A percentile compares a stretch with the other conserved stretches of the same genome.
Conservation (phyloP, 208 protist genomes). For the Crithidia mellificae region DNA sequence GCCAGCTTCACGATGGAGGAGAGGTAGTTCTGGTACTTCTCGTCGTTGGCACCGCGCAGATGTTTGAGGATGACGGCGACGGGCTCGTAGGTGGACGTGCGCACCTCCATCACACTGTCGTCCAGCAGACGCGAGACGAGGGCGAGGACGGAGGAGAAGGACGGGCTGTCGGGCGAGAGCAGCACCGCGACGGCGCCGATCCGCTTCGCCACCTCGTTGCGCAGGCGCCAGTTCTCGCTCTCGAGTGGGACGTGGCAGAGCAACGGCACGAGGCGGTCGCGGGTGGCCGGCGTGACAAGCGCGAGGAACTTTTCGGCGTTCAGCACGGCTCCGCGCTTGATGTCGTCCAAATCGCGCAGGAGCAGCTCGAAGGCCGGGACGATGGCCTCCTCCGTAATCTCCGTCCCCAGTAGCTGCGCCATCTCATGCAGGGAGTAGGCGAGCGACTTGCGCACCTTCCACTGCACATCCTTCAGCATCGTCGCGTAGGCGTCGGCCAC, state of each 20-base stretch:
- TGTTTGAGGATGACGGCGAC: constrained; percentile 77
- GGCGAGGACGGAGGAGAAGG: constrained; percentile 57
- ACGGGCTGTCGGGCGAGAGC: constrained; percentile 58
- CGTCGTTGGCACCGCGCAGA: constrained; percentile 39
- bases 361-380: constrained; percentile 93
- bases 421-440: constrained; percentile 95
- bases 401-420: constrained; percentile 86
- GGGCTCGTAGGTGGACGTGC: constrained; percentile 75
- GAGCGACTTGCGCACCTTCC: constrained; percentile 95
- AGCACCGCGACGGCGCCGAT: constrained; percentile 78
- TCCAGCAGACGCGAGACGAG: constrained; percentile 82
- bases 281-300: constrained; percentile 51
- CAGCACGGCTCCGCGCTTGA: constrained; percentile 92
- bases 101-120: constrained; percentile 92
- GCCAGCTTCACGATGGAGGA: constrained; percentile 74
- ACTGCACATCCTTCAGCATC: constrained; percentile 95
- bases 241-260: constrained; percentile 85
- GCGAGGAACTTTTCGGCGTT: constrained; percentile 83
- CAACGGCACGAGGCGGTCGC: constrained; percentile 73
- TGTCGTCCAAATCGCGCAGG: constrained; percentile 95
- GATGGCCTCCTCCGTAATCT: constrained; percentile 85
- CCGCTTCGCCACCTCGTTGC: constrained; percentile 90
- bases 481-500: constrained; percentile 90
- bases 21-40: constrained; percentile 56
- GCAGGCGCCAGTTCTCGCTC: constrained; percentile 94